Percentiles rank a stretch among this genome's conserved stretches.
phyloP scores from a whole-genome alignment of 768 basidiomycete genomes.

The Lactifluus rugatus region DNA sequence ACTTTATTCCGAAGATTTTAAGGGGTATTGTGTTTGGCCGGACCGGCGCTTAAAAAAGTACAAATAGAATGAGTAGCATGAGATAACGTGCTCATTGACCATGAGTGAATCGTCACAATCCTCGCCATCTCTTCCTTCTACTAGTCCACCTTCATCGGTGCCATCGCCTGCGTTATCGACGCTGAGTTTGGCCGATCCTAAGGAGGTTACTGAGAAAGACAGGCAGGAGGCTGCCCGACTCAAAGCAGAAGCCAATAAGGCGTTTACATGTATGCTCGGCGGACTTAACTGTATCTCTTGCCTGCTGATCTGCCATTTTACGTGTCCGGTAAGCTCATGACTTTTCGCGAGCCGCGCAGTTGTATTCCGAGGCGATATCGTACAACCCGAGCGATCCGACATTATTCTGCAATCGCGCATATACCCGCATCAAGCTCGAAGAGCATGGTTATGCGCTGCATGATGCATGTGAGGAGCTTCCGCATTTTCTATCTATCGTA shows the following conservation, averaged over 20 bases:
- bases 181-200: conserved; percentile 32
- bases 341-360: conserved; percentile 61
- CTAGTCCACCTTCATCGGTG: conserved; percentile 42
- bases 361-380: conserved; percentile 81
- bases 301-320: background rate
- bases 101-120: conserved; percentile 28
- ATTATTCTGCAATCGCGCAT: conserved; percentile 90
- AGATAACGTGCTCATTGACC: background rate
- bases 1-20: too few species aligned
- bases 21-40: conserved; percentile 1
- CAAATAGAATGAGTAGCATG: background rate
- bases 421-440: conserved; percentile 85
- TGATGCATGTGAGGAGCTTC: conserved; percentile 68
- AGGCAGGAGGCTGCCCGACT: conserved; percentile 56
- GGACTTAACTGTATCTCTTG: background rate
- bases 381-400: conserved; percentile 84
- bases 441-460: conserved; percentile 86
- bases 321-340: conserved; percentile 46
- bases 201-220: conserved; percentile 61
- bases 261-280: conserved; percentile 54
- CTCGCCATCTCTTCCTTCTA: conserved; percentile 35
- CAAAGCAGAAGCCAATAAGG: conserved; percentile 83
- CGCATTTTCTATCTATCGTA: background rate
- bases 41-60: background rate
- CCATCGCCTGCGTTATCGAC: conserved; percentile 51